phyloP scores from a whole-genome alignment of 2,329 filamentous ascomycete species.

The Fusarium sp. region DNA sequence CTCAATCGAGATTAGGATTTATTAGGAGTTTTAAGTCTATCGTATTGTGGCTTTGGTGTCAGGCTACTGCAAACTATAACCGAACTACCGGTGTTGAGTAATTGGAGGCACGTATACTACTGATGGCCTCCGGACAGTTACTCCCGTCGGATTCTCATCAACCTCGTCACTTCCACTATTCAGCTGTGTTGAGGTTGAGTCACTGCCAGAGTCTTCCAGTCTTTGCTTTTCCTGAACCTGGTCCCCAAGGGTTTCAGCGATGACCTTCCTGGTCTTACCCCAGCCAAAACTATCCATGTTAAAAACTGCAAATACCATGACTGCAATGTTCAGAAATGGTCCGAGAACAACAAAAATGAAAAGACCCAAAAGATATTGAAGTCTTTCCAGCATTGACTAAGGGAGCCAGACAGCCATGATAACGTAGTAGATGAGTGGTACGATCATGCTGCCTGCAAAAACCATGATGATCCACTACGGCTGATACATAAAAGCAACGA shows the following conservation, averaged over 20 bases:
- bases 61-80: background rate
- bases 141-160: conserved; percentile 1
- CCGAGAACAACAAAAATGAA: conserved; percentile 41
- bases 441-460: conserved; percentile 45
- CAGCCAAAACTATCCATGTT: conserved; percentile 48
- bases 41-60: background rate
- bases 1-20: background rate
- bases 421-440: conserved; percentile 43
- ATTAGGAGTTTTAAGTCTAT: background rate
- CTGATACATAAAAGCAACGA: conserved; percentile 46
- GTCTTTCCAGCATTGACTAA: conserved; percentile 37
- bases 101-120: conserved; percentile 21
- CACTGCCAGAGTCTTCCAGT: background rate
- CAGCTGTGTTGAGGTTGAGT: background rate
- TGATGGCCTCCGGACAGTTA: conserved; percentile 2
- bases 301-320: conserved; percentile 45
- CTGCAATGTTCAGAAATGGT: conserved; percentile 44
- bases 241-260: conserved; percentile 20
- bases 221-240: conserved; percentile 14
- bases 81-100: background rate
- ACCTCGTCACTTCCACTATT: background rate
- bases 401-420: conserved; percentile 44
- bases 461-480: conserved; percentile 45
- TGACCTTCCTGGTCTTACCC: conserved; percentile 45
- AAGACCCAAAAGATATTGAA: conserved; percentile 40